Percentiles rank a stretch among this genome's conserved stretches.
Evolutionary conservation across 1,139 yeast genomes (phyloP).

Genomic region (Scheffersomyces titani): DNA sequence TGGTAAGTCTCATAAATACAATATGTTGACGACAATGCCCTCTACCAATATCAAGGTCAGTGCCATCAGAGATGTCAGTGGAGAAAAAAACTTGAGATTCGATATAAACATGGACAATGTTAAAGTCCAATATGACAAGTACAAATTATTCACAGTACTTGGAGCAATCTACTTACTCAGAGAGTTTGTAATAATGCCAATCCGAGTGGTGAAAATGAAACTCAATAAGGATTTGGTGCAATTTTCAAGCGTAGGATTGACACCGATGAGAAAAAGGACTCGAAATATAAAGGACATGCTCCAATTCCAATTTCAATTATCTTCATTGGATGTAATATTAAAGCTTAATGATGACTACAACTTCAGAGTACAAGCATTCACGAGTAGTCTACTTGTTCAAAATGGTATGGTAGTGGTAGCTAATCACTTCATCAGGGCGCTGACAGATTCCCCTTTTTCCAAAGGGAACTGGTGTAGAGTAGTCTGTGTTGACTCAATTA

Average conservation of each 20-base stretch:
- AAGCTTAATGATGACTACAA: constrained; percentile 50
- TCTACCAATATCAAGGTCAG: constrained; percentile 13
- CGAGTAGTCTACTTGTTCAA: constrained; percentile 17
- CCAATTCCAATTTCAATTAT: constrained; percentile 18
- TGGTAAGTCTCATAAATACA: constrained; percentile 9
- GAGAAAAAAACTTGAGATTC: constrained; percentile 27
- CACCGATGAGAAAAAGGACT: constrained; percentile 2
- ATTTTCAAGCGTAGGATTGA: constrained; percentile 13
- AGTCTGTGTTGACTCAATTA: constrained; percentile 43
- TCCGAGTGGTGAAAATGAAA: constrained; percentile 22
- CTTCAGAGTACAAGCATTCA: constrained; percentile 46
- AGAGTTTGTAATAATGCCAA: constrained; percentile 46
- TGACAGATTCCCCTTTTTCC: constrained; percentile 56
- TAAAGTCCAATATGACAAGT: constrained; percentile 44
- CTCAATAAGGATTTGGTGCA: constrained; percentile 25
- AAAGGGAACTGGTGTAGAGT: constrained; percentile 54
- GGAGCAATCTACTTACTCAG: constrained; percentile 56
- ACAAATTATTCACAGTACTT: constrained; percentile 51
- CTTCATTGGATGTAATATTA: constrained; percentile 25
- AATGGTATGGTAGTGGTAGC: constrained; percentile 20
- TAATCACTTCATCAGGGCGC: constrained; percentile 43
- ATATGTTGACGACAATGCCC: constrained; percentile 20
- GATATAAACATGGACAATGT: constrained; percentile 30
- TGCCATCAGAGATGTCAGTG: constrained; percentile 13
- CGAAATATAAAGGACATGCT: constrained; percentile 12